Percentiles rank a stretch among this genome's conserved stretches.
These are phyloP conservation scores for Trametes cinnabarina DNA, from an alignment of 768 basidiomycete species.

Conservation along the genomic window DNA sequence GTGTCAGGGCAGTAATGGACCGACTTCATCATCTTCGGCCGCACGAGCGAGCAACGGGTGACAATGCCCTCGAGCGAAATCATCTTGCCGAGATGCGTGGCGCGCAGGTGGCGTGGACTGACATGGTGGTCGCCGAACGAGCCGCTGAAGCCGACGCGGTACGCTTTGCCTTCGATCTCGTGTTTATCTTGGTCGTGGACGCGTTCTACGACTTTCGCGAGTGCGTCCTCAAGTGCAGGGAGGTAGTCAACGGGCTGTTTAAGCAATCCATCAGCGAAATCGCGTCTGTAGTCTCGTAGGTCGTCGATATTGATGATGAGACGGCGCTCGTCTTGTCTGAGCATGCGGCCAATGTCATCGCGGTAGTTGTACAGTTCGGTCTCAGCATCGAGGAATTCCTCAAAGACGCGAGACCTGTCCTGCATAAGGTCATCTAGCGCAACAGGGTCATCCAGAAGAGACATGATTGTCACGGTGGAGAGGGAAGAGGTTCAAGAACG, in stretches of 20 bases:
- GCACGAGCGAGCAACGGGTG: conserved; percentile 94
- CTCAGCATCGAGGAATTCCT: conserved; percentile 76
- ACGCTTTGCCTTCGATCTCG: conserved; percentile 74
- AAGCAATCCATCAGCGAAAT: conserved; percentile 83
- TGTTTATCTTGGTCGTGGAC: conserved; percentile 79
- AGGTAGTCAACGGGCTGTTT: conserved; percentile 85
- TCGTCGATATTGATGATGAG: conserved; percentile 96
- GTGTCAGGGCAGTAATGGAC: conserved; percentile 95
- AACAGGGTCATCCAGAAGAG: conserved; percentile 51
- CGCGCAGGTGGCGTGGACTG: conserved; percentile 87
- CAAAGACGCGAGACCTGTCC: conserved; percentile 76
- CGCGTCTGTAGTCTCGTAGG: conserved; percentile 87
- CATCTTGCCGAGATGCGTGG: conserved; percentile 91
- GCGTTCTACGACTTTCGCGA: conserved; percentile 68
- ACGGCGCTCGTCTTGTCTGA: conserved; percentile 79
- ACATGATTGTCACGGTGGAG: conserved; percentile 27
- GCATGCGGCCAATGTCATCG: conserved; percentile 79
- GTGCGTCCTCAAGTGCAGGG: conserved; percentile 86
- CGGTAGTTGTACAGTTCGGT: conserved; percentile 75
- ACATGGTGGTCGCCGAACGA: conserved; percentile 98
- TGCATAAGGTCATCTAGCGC: conserved; percentile 69
- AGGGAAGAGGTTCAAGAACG: conserved; percentile 4
- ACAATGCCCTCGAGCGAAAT: conserved; percentile 98
- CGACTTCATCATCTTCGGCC: conserved; percentile 97
- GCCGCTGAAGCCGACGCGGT: conserved; percentile 88